phyloP scores from a whole-genome alignment of 164 flowering plant species.

The Buxus sempervirens region DNA sequence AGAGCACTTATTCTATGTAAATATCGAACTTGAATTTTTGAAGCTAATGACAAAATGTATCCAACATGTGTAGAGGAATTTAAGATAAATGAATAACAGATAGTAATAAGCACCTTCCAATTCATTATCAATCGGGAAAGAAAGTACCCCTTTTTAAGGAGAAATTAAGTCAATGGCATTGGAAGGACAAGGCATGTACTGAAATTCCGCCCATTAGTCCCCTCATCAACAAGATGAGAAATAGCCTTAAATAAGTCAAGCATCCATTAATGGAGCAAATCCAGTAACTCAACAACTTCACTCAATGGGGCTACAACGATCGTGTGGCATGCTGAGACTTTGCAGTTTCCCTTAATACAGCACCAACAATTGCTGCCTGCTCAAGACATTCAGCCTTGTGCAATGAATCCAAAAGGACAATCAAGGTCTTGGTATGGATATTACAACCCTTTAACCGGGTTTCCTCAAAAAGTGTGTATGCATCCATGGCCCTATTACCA shows the following conservation, averaged over 20 bases:
- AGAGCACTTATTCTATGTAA: no score
- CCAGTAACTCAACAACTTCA: neutral
- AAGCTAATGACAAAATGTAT: no score
- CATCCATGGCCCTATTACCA: constrained; percentile 49
- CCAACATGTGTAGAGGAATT: no score
- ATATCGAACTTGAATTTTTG: no score
- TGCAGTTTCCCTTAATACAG: constrained; percentile 59
- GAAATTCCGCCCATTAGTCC: neutral
- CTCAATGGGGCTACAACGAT: constrained; percentile 16
- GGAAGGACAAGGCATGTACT: neutral
- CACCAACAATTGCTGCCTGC: constrained; percentile 72
- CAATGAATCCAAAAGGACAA: constrained; percentile 55
- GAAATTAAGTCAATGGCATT: neutral
- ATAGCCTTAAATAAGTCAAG: neutral
- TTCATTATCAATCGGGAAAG: neutral
- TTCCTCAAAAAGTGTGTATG: constrained; percentile 58
- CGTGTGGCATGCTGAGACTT: constrained; percentile 59
- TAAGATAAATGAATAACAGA: no score
- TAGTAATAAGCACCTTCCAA: neutral
- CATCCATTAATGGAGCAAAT: neutral
- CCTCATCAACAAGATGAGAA: neutral
- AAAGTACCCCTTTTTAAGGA: neutral
- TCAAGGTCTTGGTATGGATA: constrained; percentile 51
- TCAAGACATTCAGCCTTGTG: constrained; percentile 65
- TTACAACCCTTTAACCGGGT: constrained; percentile 48